Base-by-base conservation (phyloP, 2,329 filamentous ascomycete genomes). In the Capronia epimyces region DNA sequence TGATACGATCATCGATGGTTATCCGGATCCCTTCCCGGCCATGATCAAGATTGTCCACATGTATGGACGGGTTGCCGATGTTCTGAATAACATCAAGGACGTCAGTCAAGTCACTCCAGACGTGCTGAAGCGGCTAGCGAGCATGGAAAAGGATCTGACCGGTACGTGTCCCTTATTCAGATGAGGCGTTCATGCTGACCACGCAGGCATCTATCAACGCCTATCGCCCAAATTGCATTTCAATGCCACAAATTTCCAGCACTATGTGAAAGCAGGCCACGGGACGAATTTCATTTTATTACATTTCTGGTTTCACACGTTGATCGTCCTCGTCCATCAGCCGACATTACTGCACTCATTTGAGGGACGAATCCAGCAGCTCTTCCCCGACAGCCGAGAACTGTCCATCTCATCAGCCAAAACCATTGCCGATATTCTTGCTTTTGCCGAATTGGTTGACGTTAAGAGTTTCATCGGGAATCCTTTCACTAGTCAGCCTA, bases 401-500 rank as follows among this genome's bases (percentile, higher is more conserved):
- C 63, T 82, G 3, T 88, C 86, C 53, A 90, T 91, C 84, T 90
- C 86, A 12, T 91, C 87, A 20, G 89, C 89, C 10, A 95, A 94
- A 71, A 94, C 89, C 0, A 93, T 95, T 53, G 88, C 87, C 27
- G 89, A 95, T 61, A 95, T 95, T 13, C 70, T 94, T 7, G 84
- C 86, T 1, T 94, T 94, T 66, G 87, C 88, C 0, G 87, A 94
- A 63, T 71, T 94, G 8, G 87, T 93, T 45, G 87, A 94, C 65
- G 82, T 86, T 0, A 89, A 87, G 65, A 90, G 88, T 60, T 88
- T 90, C 49, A 84, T 90, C 27, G 87, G 88, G 1, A 95, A 93
- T 53, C 89, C 89, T 0, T 95, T 95, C 59, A 93, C 87, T 0
- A 89, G 86, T 42, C 89, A 95, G 66, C 89, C 89, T 0, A 94